Evolutionary conservation across 495 filamentous ascomycete genomes (phyloP).

Genomic region (Penicillium salamii): DNA sequence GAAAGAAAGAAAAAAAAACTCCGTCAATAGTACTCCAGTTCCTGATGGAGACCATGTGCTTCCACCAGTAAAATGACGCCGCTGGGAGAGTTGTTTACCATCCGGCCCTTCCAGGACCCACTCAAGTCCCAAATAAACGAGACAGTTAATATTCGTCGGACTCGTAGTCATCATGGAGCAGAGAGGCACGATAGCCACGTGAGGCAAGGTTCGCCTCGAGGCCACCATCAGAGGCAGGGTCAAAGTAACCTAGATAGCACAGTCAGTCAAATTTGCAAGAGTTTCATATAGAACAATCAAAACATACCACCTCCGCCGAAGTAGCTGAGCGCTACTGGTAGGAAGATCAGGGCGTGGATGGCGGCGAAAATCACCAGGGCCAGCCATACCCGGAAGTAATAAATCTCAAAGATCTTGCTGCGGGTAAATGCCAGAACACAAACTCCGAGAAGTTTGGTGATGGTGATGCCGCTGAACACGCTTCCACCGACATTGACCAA

Average conservation of each 20-base stretch:
- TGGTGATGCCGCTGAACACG: slow-evolving; percentile 92
- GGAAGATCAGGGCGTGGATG: slow-evolving; percentile 81
- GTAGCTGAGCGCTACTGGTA: slow-evolving; percentile 86
- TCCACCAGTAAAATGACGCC: neutral
- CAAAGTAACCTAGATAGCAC: slow-evolving; percentile 68
- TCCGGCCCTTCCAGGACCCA: slow-evolving; percentile 1
- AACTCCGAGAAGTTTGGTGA: slow-evolving; percentile 93
- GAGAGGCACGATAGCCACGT: slow-evolving; percentile 47
- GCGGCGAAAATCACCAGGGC: slow-evolving; percentile 88
- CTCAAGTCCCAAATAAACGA: slow-evolving; percentile 1
- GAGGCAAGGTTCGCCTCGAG: slow-evolving; percentile 76
- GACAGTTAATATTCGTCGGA: slow-evolving; percentile 47
- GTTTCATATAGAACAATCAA: neutral
- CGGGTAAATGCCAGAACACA: slow-evolving; percentile 89
- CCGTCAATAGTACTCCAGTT: neutral
- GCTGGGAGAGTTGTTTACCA: neutral
- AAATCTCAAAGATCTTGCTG: slow-evolving; percentile 99
- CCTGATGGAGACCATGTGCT: neutral
- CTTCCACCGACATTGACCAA: slow-evolving; percentile 90
- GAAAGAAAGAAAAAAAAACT: neutral
- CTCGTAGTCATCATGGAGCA: slow-evolving; percentile 51
- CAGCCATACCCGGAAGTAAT: slow-evolving; percentile 96
- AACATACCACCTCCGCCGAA: slow-evolving; percentile 74
- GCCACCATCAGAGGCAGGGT: slow-evolving; percentile 78
- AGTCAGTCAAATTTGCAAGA: neutral